Evolutionary conservation across 768 basidiomycete genomes (phyloP), one percentile per base, ranked within the genome.

Genomic region (Termitomyces sp.): DNA sequence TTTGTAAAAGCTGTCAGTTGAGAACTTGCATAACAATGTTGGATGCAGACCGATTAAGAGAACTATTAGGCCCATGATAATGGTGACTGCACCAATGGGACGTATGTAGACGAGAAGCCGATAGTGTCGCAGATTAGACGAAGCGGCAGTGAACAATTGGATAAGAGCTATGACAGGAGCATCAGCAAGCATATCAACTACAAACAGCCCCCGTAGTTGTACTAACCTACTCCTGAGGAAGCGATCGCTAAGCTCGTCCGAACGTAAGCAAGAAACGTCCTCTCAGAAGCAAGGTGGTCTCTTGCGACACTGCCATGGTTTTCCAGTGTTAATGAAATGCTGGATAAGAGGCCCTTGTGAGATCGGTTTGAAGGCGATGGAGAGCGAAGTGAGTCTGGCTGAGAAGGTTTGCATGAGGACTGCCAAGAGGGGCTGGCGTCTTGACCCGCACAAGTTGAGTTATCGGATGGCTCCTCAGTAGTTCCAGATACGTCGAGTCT

Each of bases 211-310:
- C 13, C 33, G 51, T 20, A 20, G 13, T 39, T 8, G 34, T 12
- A 45, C 66, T 59, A 24, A 64, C 67, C 81, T 48, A 83, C 78
- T 20, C 82, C 82, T 0, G 78, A 73, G n/a, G 76, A 77, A n/a
- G 80, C 74, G 6, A 83, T 73, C 1, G 80, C 74, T 31, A 83
- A 66, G 58, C 79, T 81, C 6, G 82, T 83, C 48, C 81, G 69
- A 37, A 83, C 70, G 61, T 83, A 84, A 18, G 82, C 80, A 13
- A 83, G 71, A 65, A 81, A 83, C 6, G 81, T 83, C 41, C 81
- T 70, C 61, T 84, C 82, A 2, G 74, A 76, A 0, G 82, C 79
- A 8, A 84, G 70, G 59, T 84, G 82, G 66, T 83, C 82, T 33
- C 82, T 69, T 8, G 81, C 82, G 41, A 83, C 81, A 49, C 75